These are phyloP conservation scores for Leptographium lundbergii DNA, from an alignment of 2,329 filamentous ascomycete genomes.

Conservation along the genomic window DNA sequence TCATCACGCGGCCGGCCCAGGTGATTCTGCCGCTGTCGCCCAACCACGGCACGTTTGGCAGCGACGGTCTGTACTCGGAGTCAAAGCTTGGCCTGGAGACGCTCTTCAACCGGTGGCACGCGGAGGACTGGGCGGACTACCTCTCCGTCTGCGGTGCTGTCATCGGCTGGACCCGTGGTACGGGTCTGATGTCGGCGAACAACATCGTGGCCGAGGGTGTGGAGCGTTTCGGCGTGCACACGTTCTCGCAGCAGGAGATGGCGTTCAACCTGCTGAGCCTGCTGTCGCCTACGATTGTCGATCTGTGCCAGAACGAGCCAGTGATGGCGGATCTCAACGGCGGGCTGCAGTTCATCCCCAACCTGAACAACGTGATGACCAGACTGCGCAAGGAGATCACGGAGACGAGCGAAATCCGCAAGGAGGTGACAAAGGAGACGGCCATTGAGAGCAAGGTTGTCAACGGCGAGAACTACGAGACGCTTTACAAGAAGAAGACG, in stretches of 20 bases:
- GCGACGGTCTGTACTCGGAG: conserved; percentile 89
- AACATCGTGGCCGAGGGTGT: conserved; percentile 92
- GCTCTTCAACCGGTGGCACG: conserved; percentile 96
- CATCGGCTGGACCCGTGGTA: conserved; percentile 98
- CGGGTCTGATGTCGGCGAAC: conserved; percentile 53
- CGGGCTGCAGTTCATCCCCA: conserved; percentile 91
- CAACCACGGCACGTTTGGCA: conserved; percentile 97
- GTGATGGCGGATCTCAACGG: conserved; percentile 97
- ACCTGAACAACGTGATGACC: conserved; percentile 89
- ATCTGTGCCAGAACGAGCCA: conserved; percentile 89
- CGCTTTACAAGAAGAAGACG: conserved; percentile 86
- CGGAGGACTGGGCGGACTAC: conserved; percentile 93
- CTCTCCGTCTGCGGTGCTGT: conserved; percentile 96
- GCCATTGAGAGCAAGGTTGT: conserved; percentile 94
- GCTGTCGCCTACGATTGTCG: conserved; percentile 87
- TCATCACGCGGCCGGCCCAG: conserved; percentile 91
- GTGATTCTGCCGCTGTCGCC: conserved; percentile 92
- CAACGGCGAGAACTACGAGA: conserved; percentile 86
- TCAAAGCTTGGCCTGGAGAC: conserved; percentile 96
- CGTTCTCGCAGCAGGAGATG: conserved; percentile 99
- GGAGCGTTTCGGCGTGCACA: conserved; percentile 91
- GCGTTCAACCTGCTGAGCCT: conserved; percentile 95
- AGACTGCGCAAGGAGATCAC: conserved; percentile 88
- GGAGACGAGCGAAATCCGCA: conserved; percentile 86
- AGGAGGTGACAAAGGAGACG: conserved; percentile 89